phyloP scores from a whole-genome alignment of 495 filamentous ascomycete species.

The Parachaetomium inaequale region DNA sequence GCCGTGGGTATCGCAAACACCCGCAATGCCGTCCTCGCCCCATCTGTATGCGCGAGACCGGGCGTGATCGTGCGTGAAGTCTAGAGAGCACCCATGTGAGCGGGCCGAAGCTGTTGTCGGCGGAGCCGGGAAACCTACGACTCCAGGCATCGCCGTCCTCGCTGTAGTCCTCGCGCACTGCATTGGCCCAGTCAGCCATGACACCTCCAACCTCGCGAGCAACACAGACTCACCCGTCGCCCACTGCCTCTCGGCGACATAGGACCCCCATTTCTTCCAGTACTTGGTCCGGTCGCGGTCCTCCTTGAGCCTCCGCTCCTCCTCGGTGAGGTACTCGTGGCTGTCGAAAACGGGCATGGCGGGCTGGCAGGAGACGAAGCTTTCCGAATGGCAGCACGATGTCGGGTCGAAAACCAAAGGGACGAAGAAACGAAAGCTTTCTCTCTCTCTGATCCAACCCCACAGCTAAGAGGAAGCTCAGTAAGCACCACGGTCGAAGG shows the following conservation, averaged over 20 bases:
- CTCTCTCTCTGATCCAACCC: not conserved
- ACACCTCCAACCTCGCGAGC: slow-evolving; percentile 5
- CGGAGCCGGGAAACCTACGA: slow-evolving; percentile 54
- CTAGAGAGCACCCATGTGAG: slow-evolving; percentile 43
- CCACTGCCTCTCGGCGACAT: slow-evolving; percentile 79
- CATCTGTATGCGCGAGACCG: slow-evolving; percentile 84
- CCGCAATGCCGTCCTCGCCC: slow-evolving; percentile 97
- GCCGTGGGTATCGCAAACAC: slow-evolving; percentile 88
- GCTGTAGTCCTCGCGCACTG: slow-evolving; percentile 90
- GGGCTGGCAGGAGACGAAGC: not conserved
- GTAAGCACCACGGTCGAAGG: slow-evolving; percentile 1
- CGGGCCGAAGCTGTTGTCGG: not conserved
- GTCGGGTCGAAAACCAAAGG: not conserved
- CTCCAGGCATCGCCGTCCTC: slow-evolving; percentile 91
- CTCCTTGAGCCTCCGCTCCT: slow-evolving; percentile 84
- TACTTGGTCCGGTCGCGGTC: slow-evolving; percentile 75
- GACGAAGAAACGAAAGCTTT: not conserved
- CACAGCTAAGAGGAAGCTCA: slow-evolving; percentile 3
- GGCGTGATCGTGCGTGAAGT: slow-evolving; percentile 91
- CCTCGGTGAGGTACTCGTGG: slow-evolving; percentile 76
- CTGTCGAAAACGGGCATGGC: slow-evolving; percentile 84
- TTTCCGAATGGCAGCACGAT: not conserved
- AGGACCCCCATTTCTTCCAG: slow-evolving; percentile 94
- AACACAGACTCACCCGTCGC: slow-evolving; percentile 62
- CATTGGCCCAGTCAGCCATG: slow-evolving; percentile 25